These are phyloP conservation scores for Cordyceps javanica DNA, from an alignment of 2,329 filamentous ascomycete genomes.

Conservation along the genomic window DNA sequence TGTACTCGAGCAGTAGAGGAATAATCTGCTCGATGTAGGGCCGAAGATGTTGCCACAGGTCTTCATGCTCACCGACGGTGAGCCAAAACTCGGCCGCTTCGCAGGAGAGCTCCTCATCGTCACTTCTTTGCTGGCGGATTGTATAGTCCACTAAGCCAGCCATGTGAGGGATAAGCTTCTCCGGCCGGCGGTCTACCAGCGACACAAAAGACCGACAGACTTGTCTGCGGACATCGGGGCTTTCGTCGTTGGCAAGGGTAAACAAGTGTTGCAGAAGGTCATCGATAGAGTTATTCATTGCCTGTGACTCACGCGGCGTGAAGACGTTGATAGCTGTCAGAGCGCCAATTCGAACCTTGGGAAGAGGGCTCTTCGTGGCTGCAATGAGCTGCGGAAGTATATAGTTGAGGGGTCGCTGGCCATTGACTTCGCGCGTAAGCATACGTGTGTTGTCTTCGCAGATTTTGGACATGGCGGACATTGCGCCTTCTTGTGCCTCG, in stretches of 20 bases:
- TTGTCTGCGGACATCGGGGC: slow-evolving; percentile 78
- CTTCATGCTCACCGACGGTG: slow-evolving; percentile 80
- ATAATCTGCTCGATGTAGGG: slow-evolving; percentile 81
- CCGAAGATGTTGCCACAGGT: slow-evolving; percentile 67
- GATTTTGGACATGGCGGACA: slow-evolving; percentile 88
- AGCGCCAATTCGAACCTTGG: slow-evolving; percentile 74
- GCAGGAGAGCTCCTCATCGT: slow-evolving; percentile 83
- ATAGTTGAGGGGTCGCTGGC: slow-evolving; percentile 79
- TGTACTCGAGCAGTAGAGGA: slow-evolving; percentile 83
- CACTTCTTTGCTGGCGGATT: slow-evolving; percentile 77
- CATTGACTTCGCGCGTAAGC: slow-evolving; percentile 80
- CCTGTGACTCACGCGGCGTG: slow-evolving; percentile 75
- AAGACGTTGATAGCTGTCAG: slow-evolving; percentile 88
- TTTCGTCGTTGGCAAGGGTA: slow-evolving; percentile 67
- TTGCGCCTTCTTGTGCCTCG: slow-evolving; percentile 83
- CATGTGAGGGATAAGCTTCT: slow-evolving; percentile 86
- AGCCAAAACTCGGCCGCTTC: slow-evolving; percentile 98
- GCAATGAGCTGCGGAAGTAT: slow-evolving; percentile 87
- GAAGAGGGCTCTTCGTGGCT: slow-evolving; percentile 69
- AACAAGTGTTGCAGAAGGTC: slow-evolving; percentile 78
- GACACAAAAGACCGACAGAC: slow-evolving; percentile 92
- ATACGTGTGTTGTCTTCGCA: slow-evolving; percentile 92
- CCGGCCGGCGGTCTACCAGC: slow-evolving; percentile 82
- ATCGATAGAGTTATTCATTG: slow-evolving; percentile 75
- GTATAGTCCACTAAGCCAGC: slow-evolving; percentile 88